These are phyloP conservation scores for Cytauxzoon felis DNA, from an alignment of 169 alveolate species.

Conservation along the genomic window DNA sequence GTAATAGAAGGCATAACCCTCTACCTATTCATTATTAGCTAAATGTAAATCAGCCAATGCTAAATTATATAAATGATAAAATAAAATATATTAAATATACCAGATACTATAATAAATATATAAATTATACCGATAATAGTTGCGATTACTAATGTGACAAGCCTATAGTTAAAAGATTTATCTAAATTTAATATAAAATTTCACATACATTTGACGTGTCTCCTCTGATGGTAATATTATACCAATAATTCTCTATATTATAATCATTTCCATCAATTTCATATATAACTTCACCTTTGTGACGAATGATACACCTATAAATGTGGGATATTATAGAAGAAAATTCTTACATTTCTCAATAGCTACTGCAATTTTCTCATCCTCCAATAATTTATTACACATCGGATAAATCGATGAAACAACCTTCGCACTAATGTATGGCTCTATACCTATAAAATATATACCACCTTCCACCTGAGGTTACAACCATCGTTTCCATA, in stretches of 20 bases:
- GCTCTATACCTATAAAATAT: conserved; percentile 40
- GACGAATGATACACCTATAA: conserved; percentile 21
- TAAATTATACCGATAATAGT: conserved; percentile 37
- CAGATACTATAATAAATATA: conserved; percentile 25
- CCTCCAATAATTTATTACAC: conserved; percentile 26
- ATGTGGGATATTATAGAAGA: conserved; percentile 6
- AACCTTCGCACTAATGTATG: conserved; percentile 45
- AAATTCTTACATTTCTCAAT: conserved; percentile 43
- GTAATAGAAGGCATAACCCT: background rate
- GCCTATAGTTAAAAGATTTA: too few relatives aligned
- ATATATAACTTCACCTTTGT: conserved; percentile 4
- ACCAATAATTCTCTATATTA: conserved; percentile 42
- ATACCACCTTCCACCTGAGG: too few relatives aligned
- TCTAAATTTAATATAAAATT: too few relatives aligned
- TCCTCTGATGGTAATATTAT: conserved; percentile 60
- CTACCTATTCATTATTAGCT: background rate
- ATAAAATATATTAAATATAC: conserved; percentile 10
- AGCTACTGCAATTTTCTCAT: conserved; percentile 45
- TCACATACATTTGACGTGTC: conserved; percentile 52
- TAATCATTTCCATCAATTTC: background rate
- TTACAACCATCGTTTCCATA: too few relatives aligned
- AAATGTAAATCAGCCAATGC: background rate
- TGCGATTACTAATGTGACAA: conserved; percentile 57
- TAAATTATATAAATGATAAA: background rate
- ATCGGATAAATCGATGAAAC: conserved; percentile 57